These are phyloP conservation scores for Backusella liffmaniae DNA, from an alignment of 192 early-diverging fungal genomes.

Conservation along the genomic window DNA sequence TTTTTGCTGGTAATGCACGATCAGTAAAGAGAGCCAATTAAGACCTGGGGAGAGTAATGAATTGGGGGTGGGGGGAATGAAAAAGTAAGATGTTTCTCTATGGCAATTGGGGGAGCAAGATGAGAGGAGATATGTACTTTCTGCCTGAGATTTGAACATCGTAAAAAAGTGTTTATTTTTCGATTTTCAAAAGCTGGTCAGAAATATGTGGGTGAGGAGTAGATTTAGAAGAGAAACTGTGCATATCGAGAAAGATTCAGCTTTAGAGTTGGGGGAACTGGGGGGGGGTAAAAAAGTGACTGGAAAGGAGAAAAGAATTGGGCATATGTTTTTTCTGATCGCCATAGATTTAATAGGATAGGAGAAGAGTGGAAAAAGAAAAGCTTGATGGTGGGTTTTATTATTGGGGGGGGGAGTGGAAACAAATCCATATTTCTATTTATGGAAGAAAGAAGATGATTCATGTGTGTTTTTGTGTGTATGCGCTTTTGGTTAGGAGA, in stretches of 20 bases:
- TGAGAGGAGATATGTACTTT: background rate
- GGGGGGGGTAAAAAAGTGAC: background rate
- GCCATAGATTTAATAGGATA: background rate
- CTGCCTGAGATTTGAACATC: background rate
- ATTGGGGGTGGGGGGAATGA: background rate
- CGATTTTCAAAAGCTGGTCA: slow-evolving; percentile 3
- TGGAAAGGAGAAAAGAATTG: background rate
- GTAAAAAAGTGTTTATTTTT: background rate
- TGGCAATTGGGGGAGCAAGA: background rate
- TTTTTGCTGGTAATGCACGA: slow-evolving; percentile 4
- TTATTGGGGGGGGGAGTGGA: background rate
- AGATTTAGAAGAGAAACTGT: background rate
- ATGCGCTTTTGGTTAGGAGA: background rate
- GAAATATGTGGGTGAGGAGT: background rate
- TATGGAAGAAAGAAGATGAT: background rate
- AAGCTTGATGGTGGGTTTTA: background rate
- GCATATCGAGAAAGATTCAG: background rate
- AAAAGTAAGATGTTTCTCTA: background rate
- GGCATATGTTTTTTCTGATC: background rate
- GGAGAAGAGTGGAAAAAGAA: background rate
- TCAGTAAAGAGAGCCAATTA: background rate
- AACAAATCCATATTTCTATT: background rate
- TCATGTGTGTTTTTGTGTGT: background rate
- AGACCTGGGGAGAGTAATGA: background rate
- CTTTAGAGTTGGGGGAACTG: background rate